A percentile compares a stretch with the other conserved stretches of the same genome.
phyloP scores from a whole-genome alignment of 495 filamentous ascomycete species.

The Hypoxylon cercidicola region DNA sequence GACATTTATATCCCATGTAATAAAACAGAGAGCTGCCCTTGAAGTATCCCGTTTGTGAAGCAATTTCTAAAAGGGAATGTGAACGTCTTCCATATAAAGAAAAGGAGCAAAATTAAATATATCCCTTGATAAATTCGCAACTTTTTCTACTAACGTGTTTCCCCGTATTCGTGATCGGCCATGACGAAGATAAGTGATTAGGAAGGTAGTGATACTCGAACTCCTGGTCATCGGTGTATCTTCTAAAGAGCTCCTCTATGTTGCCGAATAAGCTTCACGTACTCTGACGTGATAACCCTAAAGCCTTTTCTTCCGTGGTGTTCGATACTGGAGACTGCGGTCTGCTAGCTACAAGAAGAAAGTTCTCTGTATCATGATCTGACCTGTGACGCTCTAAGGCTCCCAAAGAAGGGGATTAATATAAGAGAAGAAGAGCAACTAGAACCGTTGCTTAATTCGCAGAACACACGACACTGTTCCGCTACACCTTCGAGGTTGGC shows the following conservation, averaged over 20 bases:
- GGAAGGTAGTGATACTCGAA: background rate
- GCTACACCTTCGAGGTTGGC: no score
- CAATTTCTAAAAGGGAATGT: no score
- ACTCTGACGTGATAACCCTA: background rate
- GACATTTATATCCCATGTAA: background rate
- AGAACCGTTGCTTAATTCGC: no score
- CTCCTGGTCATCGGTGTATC: background rate
- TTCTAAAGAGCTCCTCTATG: background rate
- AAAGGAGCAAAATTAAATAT: no score
- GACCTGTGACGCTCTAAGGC: background rate
- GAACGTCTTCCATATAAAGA: no score
- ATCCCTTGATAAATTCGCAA: no score
- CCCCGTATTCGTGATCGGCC: no score
- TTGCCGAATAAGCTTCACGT: background rate
- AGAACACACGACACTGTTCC: no score
- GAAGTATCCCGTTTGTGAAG: no score
- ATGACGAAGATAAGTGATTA: no score
- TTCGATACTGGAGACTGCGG: background rate
- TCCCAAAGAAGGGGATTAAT: background rate
- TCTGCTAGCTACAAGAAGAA: conserved; percentile 3
- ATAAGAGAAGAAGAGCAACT: background rate
- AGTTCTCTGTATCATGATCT: background rate
- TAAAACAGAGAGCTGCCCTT: no score
- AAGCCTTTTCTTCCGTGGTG: background rate
- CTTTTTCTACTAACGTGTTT: no score